Evolutionary conservation across 2,329 filamentous ascomycete genomes (phyloP).

Genomic region (Aureobasidium sp.): DNA sequence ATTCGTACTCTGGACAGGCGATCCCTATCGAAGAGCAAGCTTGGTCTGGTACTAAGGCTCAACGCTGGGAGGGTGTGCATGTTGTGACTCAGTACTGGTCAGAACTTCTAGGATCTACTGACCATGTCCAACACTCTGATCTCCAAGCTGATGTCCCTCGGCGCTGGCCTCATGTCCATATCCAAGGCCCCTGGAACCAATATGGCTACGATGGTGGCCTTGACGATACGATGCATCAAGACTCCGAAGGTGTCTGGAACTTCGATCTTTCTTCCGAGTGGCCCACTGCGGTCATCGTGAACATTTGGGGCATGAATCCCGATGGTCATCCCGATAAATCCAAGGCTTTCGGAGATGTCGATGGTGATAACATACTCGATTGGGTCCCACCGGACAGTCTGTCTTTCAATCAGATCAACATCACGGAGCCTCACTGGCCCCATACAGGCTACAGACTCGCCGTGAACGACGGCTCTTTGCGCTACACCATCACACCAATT

Average conservation of each 20-base stretch:
- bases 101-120: slow-evolving; percentile 51
- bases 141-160: slow-evolving; percentile 24
- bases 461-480: slow-evolving; percentile 48
- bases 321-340: slow-evolving; percentile 57
- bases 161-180: neutral
- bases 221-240: slow-evolving; percentile 34
- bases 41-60: slow-evolving; percentile 52
- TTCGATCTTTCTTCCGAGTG: slow-evolving; percentile 58
- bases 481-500: slow-evolving; percentile 46
- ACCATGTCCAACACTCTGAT: slow-evolving; percentile 56
- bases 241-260: slow-evolving; percentile 48
- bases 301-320: slow-evolving; percentile 60
- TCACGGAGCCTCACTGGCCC: slow-evolving; percentile 50
- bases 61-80: slow-evolving; percentile 56
- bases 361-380: slow-evolving; percentile 54
- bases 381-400: slow-evolving; percentile 55
- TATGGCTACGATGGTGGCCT: slow-evolving; percentile 2
- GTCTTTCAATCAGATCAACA: slow-evolving; percentile 50
- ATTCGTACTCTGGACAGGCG: slow-evolving; percentile 47
- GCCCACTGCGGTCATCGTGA: slow-evolving; percentile 55
- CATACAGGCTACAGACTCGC: slow-evolving; percentile 50
- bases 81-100: slow-evolving; percentile 59
- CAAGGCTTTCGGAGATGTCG: slow-evolving; percentile 54
- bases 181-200: slow-evolving; percentile 1
- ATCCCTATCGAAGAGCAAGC: slow-evolving; percentile 40